phyloP scores from a whole-genome alignment of 257 asterid species.

The Capsicum baccatum region DNA sequence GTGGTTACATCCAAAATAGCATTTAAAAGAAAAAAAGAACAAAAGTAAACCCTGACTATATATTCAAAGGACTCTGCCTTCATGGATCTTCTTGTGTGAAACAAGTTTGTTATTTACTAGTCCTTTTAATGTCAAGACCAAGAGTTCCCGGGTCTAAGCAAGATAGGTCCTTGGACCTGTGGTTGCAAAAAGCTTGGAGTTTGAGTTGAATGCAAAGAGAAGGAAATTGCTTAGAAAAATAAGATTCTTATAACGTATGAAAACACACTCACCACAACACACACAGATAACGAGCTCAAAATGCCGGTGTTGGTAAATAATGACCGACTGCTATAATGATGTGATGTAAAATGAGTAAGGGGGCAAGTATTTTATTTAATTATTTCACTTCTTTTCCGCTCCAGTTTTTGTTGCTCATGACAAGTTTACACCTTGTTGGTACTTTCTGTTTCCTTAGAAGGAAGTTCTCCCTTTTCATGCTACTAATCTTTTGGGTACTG shows the following conservation, averaged over 20 bases:
- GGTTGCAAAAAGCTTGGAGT: constrained; percentile 2
- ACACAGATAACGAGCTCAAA: constrained; percentile 1
- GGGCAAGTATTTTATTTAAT: background rate
- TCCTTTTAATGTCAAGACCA: background rate
- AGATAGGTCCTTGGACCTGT: constrained; percentile 10
- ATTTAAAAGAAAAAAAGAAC: background rate
- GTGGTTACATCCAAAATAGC: background rate
- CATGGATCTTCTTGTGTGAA: constrained; percentile 11
- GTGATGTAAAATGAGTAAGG: background rate
- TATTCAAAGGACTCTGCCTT: background rate
- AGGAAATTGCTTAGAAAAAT: background rate
- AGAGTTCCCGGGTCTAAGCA: background rate
- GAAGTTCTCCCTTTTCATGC: constrained; percentile 7
- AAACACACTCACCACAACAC: background rate
- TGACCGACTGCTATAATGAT: background rate
- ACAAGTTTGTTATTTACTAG: background rate
- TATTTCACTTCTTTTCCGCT: background rate
- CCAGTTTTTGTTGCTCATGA: constrained; percentile 9
- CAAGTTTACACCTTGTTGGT: background rate
- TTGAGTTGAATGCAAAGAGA: constrained; percentile 14
- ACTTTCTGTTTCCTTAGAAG: background rate
- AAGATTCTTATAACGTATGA: background rate
- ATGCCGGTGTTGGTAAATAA: background rate
- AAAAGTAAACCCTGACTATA: background rate
- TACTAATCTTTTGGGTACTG: background rate